These are phyloP conservation scores for Verbascum thapsus DNA, from an alignment of 257 asterid genomes.

Conservation along the genomic window DNA sequence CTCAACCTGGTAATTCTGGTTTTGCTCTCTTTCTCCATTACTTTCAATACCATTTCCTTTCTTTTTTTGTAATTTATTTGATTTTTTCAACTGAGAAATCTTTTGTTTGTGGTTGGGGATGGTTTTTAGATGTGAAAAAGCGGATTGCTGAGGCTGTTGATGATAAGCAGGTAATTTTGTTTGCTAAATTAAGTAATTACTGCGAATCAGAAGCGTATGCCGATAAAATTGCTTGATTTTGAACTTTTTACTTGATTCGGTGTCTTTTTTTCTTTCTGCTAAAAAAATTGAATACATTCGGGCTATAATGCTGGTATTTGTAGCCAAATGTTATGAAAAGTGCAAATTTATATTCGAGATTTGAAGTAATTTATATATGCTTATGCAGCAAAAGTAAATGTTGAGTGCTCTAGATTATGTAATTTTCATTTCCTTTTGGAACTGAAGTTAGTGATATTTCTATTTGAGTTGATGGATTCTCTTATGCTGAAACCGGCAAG, in stretches of 20 bases:
- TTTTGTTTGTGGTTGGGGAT: neutral
- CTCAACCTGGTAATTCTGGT: constrained; percentile 55
- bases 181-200: neutral
- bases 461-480: neutral
- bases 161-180: constrained; percentile 67
- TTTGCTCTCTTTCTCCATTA: neutral
- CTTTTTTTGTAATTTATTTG: neutral
- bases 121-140: constrained; percentile 64
- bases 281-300: constrained; percentile 10
- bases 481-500: neutral
- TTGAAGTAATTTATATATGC: constrained; percentile 1
- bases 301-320: neutral
- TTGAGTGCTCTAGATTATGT: neutral
- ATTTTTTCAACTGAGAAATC: constrained; percentile 20
- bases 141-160: constrained; percentile 79
- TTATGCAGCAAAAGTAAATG: neutral
- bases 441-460: constrained; percentile 13
- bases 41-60: neutral
- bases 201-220: neutral
- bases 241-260: neutral
- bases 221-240: constrained; percentile 4
- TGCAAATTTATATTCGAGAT: neutral
- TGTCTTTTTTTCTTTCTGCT: constrained; percentile 3
- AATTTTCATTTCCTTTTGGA: constrained; percentile 4
- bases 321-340: constrained; percentile 6